These are phyloP conservation scores for Basipetospora sp. DNA, from an alignment of 2,329 filamentous ascomycete species.

Conservation along the genomic window DNA sequence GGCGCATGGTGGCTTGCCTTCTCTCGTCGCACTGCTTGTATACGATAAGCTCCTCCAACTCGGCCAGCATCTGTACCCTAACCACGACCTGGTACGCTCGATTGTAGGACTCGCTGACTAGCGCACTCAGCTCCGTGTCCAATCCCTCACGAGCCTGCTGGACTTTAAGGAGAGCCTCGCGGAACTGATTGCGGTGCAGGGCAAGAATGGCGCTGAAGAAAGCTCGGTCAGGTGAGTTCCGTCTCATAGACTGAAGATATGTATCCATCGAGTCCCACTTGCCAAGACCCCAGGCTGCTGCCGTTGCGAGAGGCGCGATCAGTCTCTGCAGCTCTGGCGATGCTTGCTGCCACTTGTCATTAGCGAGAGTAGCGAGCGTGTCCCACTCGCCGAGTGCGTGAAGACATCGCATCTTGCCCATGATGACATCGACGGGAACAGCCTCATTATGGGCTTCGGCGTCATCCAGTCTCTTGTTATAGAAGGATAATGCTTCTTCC, in stretches of 20 bases:
- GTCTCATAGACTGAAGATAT: slow-evolving; percentile 89
- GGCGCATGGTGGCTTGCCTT: slow-evolving; percentile 79
- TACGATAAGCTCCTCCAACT: slow-evolving; percentile 91
- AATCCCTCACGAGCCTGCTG: slow-evolving; percentile 83
- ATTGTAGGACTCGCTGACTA: slow-evolving; percentile 97
- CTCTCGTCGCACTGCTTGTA: slow-evolving; percentile 94
- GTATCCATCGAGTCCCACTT: slow-evolving; percentile 99
- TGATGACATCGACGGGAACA: slow-evolving; percentile 78
- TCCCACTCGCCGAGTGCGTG: slow-evolving; percentile 98
- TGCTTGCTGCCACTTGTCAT: slow-evolving; percentile 88
- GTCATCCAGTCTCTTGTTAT: slow-evolving; percentile 52
- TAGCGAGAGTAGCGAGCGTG: slow-evolving; percentile 69
- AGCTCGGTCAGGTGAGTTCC: slow-evolving; percentile 79
- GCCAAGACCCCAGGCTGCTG: slow-evolving; percentile 86
- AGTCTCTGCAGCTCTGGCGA: slow-evolving; percentile 72
- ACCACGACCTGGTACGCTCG: slow-evolving; percentile 96
- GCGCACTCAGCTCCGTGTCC: slow-evolving; percentile 85
- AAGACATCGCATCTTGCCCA: slow-evolving; percentile 98
- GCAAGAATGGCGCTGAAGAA: slow-evolving; percentile 96
- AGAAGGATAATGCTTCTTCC: slow-evolving; percentile 90
- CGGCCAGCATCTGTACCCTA: slow-evolving; percentile 94
- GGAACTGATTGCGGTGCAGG: slow-evolving; percentile 89
- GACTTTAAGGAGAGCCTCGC: slow-evolving; percentile 76
- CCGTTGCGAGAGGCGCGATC: slow-evolving; percentile 86
- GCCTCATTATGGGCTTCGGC: slow-evolving; percentile 31